Percentiles rank a stretch among this genome's conserved stretches.
Evolutionary conservation across 148 eudicot species (phyloP).

Genomic region (Vaccinium myrtillus): DNA sequence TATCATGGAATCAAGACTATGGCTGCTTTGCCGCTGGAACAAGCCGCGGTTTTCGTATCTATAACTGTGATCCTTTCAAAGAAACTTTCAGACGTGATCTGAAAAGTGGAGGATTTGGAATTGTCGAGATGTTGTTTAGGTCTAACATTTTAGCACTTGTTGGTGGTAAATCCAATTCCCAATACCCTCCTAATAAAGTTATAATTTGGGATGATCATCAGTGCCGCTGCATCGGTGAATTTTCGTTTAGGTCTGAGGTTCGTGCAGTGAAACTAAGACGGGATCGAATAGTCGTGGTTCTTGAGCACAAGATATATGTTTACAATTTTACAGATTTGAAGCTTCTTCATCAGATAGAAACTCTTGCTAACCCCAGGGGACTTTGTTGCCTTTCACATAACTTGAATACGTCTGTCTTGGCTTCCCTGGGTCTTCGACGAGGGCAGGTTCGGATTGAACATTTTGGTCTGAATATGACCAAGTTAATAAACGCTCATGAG

Average conservation of each 20-base stretch:
- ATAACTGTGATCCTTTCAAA: constrained; percentile 84
- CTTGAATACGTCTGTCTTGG: constrained; percentile 75
- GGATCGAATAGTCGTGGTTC: constrained; percentile 81
- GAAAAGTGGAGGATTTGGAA: constrained; percentile 85
- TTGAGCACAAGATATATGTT: constrained; percentile 93
- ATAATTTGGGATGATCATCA: constrained; percentile 97
- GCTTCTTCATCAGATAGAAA: constrained; percentile 90
- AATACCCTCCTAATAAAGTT: constrained; percentile 87
- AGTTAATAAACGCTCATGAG: constrained; percentile 82
- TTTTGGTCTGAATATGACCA: constrained; percentile 84
- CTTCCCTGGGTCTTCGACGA: constrained; percentile 82
- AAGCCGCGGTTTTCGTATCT: constrained; percentile 82
- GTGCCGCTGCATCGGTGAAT: constrained; percentile 80
- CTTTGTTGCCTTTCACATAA: constrained; percentile 92
- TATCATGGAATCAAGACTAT: constrained; percentile 95
- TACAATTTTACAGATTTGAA: constrained; percentile 82
- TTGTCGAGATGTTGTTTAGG: constrained; percentile 94
- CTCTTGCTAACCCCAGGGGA: constrained; percentile 81
- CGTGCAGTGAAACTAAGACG: constrained; percentile 88
- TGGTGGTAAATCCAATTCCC: constrained; percentile 80
- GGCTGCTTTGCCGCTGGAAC: constrained; percentile 95
- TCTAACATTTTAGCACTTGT: constrained; percentile 87
- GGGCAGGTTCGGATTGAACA: constrained; percentile 95
- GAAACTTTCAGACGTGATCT: constrained; percentile 91
- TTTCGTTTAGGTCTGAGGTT: constrained; percentile 84